Conservation (phyloP, 768 basidiomycete species). For the Leucosporidium yakuticum region DNA sequence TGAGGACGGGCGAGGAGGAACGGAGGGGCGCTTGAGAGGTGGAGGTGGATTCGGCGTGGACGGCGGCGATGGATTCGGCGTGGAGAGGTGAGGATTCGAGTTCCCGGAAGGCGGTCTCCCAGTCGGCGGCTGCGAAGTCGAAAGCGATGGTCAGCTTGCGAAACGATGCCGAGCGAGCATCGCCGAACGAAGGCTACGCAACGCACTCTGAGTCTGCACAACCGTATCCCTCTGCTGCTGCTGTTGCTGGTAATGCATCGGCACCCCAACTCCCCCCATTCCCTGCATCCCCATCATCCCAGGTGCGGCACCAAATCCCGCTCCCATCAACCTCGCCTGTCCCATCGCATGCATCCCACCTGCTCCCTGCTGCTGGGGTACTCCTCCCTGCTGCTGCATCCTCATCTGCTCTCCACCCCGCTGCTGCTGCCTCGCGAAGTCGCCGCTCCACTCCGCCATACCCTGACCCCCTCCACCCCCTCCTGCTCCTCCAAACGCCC, state of each 20-base stretch:
- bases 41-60: constrained; percentile 9
- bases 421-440: constrained; percentile 7
- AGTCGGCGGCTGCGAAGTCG: constrained; percentile 14
- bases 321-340: constrained; percentile 8
- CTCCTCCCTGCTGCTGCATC: background rate
- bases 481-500: constrained; percentile 12
- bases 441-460: constrained; percentile 12
- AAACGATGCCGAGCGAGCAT: background rate
- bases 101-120: constrained; percentile 36
- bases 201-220: background rate
- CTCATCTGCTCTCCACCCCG: no score
- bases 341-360: background rate
- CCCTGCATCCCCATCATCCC: background rate
- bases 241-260: background rate
- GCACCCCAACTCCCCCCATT: background rate
- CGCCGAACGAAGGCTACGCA: no score
- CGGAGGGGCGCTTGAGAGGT: constrained; percentile 25
- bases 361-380: background rate
- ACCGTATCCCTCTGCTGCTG: background rate
- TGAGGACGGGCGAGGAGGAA: constrained; percentile 21
- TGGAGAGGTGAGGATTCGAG: constrained; percentile 21
- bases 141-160: no score
- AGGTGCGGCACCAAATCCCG: background rate
- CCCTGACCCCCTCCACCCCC: background rate
- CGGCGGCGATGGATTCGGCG: constrained; percentile 3